Base-by-base conservation (phyloP, 805 yeast species). In the Sungouiella blattae region DNA sequence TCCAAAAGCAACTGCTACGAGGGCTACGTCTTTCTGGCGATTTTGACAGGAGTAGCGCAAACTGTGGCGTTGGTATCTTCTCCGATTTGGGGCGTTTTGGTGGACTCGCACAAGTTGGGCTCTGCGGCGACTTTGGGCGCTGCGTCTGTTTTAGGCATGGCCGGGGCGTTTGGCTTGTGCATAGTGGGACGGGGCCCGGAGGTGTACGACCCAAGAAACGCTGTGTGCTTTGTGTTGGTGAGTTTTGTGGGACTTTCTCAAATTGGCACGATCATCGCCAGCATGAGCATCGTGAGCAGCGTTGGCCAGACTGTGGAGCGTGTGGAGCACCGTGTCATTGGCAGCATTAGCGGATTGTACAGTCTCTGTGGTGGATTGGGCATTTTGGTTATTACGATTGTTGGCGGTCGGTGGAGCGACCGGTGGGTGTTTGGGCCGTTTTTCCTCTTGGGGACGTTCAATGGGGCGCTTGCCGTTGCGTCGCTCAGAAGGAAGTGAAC, bases 331-430 rank as follows among this genome's bases (percentile, higher is more conserved):
- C 69, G 75, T 5, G 73, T 69, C 34, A 73, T 75, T 32, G 88
- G 88, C n/a, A 67, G 83, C 2, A 70, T 83, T 26, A 72, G 82
- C 32, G 91, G 91, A 5, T 74, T 80, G 9, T 80, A 78, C 52
- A 73, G 82, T n/a, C 69, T 83, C 36, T 63, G 72, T 44, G 88
- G 87, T 12, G 86, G 86, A 1, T 33, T 78, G 6, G 91, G 91
- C 2, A 79, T 82, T 18, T 58, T 83, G 37, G 34, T 78, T 1
- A 59, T 81, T 18, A 72, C 80, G 23, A 76, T 75, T 47, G 23
- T 79, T 7, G 89, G 88, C 5, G 88, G 88, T 4, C 49, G 59
- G 11, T 60, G 76, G 44, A 74, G 82, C 16, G 87, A 81, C 50
- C 33, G 44, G 24, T 76, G 79, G 75, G 57, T 70, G 16, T 71